phyloP scores from a whole-genome alignment of 257 asterid genomes.

The Euphrasia confusa region DNA sequence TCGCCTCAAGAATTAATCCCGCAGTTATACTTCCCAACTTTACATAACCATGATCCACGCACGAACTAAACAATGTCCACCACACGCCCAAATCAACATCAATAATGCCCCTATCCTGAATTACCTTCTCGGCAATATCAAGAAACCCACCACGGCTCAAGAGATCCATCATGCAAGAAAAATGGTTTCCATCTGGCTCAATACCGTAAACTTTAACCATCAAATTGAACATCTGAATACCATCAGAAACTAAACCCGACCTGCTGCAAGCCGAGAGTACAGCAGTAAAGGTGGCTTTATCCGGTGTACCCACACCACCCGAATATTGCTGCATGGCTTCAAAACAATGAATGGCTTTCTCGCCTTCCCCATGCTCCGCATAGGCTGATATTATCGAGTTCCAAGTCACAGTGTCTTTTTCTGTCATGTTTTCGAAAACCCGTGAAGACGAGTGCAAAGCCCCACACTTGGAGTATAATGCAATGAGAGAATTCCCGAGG shows the following conservation, averaged over 20 bases:
- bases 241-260: slow-evolving; percentile 66
- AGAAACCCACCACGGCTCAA: slow-evolving; percentile 72
- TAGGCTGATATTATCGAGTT: slow-evolving; percentile 73
- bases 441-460: slow-evolving; percentile 43
- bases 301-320: slow-evolving; percentile 36
- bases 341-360: slow-evolving; percentile 53
- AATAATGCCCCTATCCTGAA: slow-evolving; percentile 30
- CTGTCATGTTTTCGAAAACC: slow-evolving; percentile 48
- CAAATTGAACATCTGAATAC: slow-evolving; percentile 46
- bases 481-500: slow-evolving; percentile 62
- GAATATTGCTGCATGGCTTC: slow-evolving; percentile 50
- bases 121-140: slow-evolving; percentile 55
- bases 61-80: slow-evolving; percentile 77
- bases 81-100: slow-evolving; percentile 54
- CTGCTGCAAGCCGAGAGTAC: slow-evolving; percentile 88
- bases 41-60: slow-evolving; percentile 58
- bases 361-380: slow-evolving; percentile 74
- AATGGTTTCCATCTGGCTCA: slow-evolving; percentile 56
- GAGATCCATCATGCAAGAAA: slow-evolving; percentile 71
- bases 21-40: slow-evolving; percentile 62
- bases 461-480: slow-evolving; percentile 74
- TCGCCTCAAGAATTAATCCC: slow-evolving; percentile 46
- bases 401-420: slow-evolving; percentile 66
- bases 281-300: slow-evolving; percentile 73
- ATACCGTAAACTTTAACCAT: slow-evolving; percentile 46